These are phyloP conservation scores for Rhytidhysteron rufulum DNA, from an alignment of 2,329 filamentous ascomycete genomes.

Conservation along the genomic window DNA sequence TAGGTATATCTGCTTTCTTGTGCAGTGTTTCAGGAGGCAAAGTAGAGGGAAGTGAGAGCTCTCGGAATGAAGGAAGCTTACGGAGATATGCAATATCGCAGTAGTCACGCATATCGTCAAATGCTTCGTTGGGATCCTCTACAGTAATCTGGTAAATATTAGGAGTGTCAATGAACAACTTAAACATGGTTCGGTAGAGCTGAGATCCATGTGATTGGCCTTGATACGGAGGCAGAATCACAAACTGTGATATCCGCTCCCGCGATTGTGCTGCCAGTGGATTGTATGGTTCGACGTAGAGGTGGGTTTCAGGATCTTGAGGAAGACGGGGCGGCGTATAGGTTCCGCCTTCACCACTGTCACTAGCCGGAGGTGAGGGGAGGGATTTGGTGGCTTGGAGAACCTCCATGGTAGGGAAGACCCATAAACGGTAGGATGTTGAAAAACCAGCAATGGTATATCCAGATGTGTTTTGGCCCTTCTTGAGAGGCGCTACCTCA, in stretches of 20 bases:
- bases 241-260: constrained; percentile 85
- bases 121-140: constrained; percentile 87
- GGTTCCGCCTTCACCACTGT: constrained; percentile 39
- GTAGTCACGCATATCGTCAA: constrained; percentile 74
- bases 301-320: constrained; percentile 24
- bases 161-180: constrained; percentile 61
- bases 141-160: constrained; percentile 82
- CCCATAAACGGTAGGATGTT: constrained; percentile 84
- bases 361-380: constrained; percentile 24
- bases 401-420: constrained; percentile 48
- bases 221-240: constrained; percentile 87
- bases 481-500: constrained; percentile 29
- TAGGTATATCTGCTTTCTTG: constrained; percentile 47
- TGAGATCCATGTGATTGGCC: constrained; percentile 71
- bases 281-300: constrained; percentile 30
- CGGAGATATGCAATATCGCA: constrained; percentile 67
- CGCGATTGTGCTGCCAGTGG: constrained; percentile 67
- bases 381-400: constrained; percentile 33
- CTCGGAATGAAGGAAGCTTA: constrained; percentile 53
- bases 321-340: constrained; percentile 21
- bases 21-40: constrained; percentile 51
- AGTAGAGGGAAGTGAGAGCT: constrained; percentile 50
- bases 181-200: constrained; percentile 78
- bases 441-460: constrained; percentile 87
- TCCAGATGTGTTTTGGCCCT: constrained; percentile 20